These are phyloP conservation scores for Cryptococcus sp. DNA, from an alignment of 1,284 basidiomycete genomes.

Conservation along the genomic window DNA sequence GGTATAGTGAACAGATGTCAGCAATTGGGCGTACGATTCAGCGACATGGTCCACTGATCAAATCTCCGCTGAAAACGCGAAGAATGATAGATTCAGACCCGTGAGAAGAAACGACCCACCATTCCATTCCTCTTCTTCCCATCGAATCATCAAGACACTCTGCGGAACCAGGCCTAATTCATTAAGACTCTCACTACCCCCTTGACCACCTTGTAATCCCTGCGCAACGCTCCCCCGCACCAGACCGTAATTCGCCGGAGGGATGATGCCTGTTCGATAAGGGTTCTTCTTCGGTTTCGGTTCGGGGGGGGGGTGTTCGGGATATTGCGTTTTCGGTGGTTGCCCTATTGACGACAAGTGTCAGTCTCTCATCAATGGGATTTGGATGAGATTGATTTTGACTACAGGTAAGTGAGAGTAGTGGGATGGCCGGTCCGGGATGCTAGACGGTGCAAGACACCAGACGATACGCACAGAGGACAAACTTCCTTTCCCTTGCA, in stretches of 20 bases:
- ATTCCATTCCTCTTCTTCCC: conserved; percentile 50
- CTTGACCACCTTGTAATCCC: conserved; percentile 40
- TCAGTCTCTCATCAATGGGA: not conserved
- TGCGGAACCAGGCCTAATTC: conserved; percentile 52
- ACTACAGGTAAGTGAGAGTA: not conserved
- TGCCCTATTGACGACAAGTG: conserved; percentile 31
- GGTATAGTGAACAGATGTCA: not conserved
- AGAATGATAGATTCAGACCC: too few relatives aligned
- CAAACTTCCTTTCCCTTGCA: conserved; percentile 38
- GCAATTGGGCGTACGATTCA: not conserved
- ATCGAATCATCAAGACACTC: conserved; percentile 48
- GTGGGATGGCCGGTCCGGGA: not conserved
- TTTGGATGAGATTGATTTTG: not conserved
- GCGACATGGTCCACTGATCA: not conserved
- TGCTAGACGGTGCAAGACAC: not conserved
- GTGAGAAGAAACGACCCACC: conserved; percentile 26
- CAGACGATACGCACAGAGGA: conserved; percentile 39
- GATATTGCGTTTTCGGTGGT: conserved; percentile 48
- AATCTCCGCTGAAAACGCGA: too few relatives aligned
- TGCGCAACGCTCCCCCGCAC: conserved; percentile 27
- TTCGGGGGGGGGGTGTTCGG: conserved; percentile 35
- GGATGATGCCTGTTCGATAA: conserved; percentile 31
- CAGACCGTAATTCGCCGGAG: conserved; percentile 41
- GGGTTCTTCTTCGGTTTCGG: conserved; percentile 8
- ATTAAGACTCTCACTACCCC: conserved; percentile 41